A percentile compares a stretch with the other conserved stretches of the same genome.
These are phyloP conservation scores for Pythium utonaiense DNA, from an alignment of 352 stramenopile species.

Conservation along the genomic window DNA sequence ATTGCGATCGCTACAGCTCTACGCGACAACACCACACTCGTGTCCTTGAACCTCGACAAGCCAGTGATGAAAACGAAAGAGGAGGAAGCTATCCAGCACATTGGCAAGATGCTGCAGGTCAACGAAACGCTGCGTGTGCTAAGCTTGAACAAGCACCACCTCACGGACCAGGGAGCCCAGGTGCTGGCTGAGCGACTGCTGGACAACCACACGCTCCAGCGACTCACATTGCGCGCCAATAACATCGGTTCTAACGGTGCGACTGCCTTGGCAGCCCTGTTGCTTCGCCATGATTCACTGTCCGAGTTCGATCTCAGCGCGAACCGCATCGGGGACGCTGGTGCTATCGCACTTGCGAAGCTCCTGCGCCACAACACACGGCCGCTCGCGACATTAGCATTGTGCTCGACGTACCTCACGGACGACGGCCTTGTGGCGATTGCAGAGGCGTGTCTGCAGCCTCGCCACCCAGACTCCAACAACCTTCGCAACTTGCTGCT, in stretches of 20 bases:
- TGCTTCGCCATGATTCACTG: slow-evolving; percentile 46
- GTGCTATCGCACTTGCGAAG: slow-evolving; percentile 48
- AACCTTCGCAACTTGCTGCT: slow-evolving; percentile 45
- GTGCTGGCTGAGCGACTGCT: slow-evolving; percentile 69
- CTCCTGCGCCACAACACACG: slow-evolving; percentile 41
- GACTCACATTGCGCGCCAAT: slow-evolving; percentile 61
- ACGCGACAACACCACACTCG: slow-evolving; percentile 35
- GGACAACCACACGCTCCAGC: slow-evolving; percentile 56
- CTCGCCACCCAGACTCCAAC: slow-evolving; percentile 25
- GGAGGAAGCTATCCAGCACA: slow-evolving; percentile 65
- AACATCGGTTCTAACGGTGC: slow-evolving; percentile 58
- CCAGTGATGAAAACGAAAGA: slow-evolving; percentile 53
- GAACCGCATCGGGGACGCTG: slow-evolving; percentile 61
- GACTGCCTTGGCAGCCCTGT: slow-evolving; percentile 46
- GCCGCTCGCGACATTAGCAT: slow-evolving; percentile 38
- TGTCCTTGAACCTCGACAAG: slow-evolving; percentile 57
- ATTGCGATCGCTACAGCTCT: slow-evolving; percentile 59
- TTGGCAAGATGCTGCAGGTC: slow-evolving; percentile 76
- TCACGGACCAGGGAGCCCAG: slow-evolving; percentile 63
- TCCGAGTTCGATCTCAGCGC: slow-evolving; percentile 57
- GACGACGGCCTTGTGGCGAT: slow-evolving; percentile 45
- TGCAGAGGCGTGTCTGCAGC: slow-evolving; percentile 35
- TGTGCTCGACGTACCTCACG: slow-evolving; percentile 59
- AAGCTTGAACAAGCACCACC: slow-evolving; percentile 67
- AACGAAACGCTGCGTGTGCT: slow-evolving; percentile 51